Conservation (phyloP, 1,284 basidiomycete species). For the Fomitopsis schrenkii region DNA sequence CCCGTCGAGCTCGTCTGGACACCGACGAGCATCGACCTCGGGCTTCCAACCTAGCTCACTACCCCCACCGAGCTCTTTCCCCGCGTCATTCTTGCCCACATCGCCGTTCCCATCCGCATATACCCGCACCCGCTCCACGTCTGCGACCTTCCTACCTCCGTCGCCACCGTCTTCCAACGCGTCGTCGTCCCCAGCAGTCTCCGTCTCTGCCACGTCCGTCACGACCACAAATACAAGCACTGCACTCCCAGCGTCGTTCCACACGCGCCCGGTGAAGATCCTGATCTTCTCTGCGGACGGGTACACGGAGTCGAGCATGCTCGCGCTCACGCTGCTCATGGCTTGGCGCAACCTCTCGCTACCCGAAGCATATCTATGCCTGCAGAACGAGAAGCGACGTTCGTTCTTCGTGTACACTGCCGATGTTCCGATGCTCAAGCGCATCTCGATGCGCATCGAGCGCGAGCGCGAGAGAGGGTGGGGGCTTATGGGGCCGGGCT, state of each 20-base stretch:
- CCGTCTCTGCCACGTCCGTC: constrained; percentile 13
- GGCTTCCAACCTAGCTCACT: constrained; percentile 26
- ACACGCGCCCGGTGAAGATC: constrained; percentile 61
- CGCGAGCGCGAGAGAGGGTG: constrained; percentile 31
- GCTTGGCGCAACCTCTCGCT: constrained; percentile 64
- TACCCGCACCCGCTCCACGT: constrained; percentile 27
- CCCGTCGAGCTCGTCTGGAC: constrained; percentile 6
- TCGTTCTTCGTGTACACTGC: constrained; percentile 91
- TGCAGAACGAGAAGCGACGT: constrained; percentile 67
- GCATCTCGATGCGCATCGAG: constrained; percentile 63
- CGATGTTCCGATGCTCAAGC: constrained; percentile 75
- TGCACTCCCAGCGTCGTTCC: constrained; percentile 5
- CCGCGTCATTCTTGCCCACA: constrained; percentile 24
- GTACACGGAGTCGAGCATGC: constrained; percentile 88
- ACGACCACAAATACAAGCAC: background rate
- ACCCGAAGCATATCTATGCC: constrained; percentile 86
- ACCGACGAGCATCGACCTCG: constrained; percentile 5
- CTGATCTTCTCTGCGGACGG: constrained; percentile 77
- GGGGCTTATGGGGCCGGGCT: constrained; percentile 1
- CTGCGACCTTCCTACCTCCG: constrained; percentile 25
- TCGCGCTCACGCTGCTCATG: constrained; percentile 90
- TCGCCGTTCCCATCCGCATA: constrained; percentile 17
- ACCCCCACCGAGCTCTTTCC: constrained; percentile 27
- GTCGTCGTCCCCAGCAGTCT: constrained; percentile 12
- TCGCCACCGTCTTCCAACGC: constrained; percentile 24